These are phyloP conservation scores for Cystobasidium pallidum DNA, from an alignment of 1,284 basidiomycete species.

Conservation along the genomic window DNA sequence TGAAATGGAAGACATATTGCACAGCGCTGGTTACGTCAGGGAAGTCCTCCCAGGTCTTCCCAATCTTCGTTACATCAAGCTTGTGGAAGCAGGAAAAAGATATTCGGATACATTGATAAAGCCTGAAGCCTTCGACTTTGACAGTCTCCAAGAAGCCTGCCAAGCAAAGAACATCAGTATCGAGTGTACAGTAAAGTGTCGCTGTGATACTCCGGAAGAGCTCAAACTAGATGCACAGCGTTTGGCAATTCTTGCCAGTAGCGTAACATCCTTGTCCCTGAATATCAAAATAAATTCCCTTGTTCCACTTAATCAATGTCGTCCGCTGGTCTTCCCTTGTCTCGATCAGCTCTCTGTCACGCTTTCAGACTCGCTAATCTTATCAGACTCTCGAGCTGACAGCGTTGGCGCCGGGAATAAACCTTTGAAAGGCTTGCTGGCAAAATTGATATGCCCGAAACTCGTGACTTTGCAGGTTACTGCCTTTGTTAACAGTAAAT, in stretches of 20 bases:
- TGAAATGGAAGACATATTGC: slow-evolving; percentile 22
- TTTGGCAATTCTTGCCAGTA: not conserved
- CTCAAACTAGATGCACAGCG: not conserved
- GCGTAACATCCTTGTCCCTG: not conserved
- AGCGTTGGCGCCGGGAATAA: not conserved
- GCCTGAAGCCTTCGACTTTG: not conserved
- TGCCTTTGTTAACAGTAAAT: not conserved
- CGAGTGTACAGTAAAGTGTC: not conserved
- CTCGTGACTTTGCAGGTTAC: not conserved
- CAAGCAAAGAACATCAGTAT: not conserved
- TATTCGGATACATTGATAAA: not conserved
- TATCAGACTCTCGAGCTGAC: not conserved
- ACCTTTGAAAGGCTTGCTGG: not conserved
- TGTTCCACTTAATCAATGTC: not conserved
- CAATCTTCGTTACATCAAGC: not conserved
- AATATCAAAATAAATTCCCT: not conserved
- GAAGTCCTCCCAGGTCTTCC: not conserved
- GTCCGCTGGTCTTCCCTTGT: not conserved
- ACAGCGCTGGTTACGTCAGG: not conserved
- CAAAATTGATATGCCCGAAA: not conserved
- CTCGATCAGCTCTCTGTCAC: not conserved
- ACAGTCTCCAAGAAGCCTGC: not conserved
- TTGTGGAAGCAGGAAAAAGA: not conserved
- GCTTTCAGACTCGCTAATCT: not conserved
- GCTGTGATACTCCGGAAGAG: not conserved